Evolutionary conservation across 176 grass and related monocot genomes (phyloP).

Genomic region (Cenchrus americanus): DNA sequence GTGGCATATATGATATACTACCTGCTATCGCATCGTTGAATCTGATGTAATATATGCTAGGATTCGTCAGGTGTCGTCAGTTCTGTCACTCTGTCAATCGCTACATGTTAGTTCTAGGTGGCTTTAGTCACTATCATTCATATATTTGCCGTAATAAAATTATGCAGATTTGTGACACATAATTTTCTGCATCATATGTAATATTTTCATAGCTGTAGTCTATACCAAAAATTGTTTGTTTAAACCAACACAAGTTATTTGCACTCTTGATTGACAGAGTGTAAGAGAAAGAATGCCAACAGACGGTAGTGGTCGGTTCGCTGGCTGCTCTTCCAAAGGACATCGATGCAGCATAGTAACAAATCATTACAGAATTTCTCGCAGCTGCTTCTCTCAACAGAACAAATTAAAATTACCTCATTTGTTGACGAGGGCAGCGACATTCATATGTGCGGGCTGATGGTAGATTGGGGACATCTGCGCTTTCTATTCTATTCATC

Average conservation of each 20-base stretch:
- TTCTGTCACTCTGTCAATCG: background rate
- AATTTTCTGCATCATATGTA: background rate
- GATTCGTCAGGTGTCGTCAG: background rate
- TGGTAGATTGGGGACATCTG: background rate
- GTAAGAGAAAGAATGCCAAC: background rate
- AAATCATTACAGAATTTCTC: background rate
- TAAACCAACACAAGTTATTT: background rate
- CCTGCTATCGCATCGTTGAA: conserved; percentile 23
- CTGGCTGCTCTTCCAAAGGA: background rate
- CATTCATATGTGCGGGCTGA: background rate
- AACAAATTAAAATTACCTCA: background rate
- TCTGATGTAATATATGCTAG: conserved; percentile 28
- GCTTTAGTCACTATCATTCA: background rate
- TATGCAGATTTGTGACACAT: background rate
- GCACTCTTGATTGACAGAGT: background rate
- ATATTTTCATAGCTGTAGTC: background rate
- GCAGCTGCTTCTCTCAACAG: background rate
- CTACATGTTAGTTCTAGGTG: background rate
- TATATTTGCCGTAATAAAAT: background rate
- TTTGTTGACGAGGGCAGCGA: background rate
- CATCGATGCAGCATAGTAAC: background rate
- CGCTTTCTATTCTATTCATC: conserved; percentile 11
- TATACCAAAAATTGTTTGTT: background rate
- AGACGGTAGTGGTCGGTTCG: background rate
- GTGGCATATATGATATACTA: background rate